These are phyloP conservation scores for Hypocreales sp. DNA, from an alignment of 2,329 filamentous ascomycete genomes.

Conservation along the genomic window DNA sequence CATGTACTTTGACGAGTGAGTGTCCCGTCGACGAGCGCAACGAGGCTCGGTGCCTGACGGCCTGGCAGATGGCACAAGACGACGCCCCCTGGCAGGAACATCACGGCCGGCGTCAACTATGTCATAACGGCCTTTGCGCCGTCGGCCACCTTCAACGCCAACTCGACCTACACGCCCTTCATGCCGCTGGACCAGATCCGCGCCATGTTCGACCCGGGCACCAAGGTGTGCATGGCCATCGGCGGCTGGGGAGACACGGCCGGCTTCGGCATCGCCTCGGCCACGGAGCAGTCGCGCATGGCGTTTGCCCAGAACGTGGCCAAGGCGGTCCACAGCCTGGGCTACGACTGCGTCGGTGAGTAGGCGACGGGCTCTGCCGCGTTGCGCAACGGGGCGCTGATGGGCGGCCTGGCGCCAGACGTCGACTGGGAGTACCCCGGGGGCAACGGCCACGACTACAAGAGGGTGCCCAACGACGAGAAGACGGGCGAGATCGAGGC, in stretches of 20 bases:
- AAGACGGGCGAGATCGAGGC: slow-evolving; percentile 45
- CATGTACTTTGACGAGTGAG: slow-evolving; percentile 33
- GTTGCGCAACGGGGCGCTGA: no score
- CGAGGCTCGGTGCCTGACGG: no score
- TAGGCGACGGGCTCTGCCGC: no score
- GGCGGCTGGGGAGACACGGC: slow-evolving; percentile 49
- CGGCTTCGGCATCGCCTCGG: slow-evolving; percentile 36
- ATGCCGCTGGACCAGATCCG: slow-evolving; percentile 34
- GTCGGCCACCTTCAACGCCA: slow-evolving; percentile 29
- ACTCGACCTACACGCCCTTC: slow-evolving; percentile 34
- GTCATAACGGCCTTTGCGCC: slow-evolving; percentile 40
- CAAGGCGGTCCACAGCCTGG: slow-evolving; percentile 33
- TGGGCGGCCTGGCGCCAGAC: slow-evolving; percentile 27
- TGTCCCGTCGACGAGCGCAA: no score
- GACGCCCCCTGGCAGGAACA: slow-evolving; percentile 17
- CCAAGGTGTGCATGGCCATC: slow-evolving; percentile 47
- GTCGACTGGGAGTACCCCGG: slow-evolving; percentile 51
- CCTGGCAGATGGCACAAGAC: slow-evolving; percentile 24
- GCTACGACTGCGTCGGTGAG: slow-evolving; percentile 45
- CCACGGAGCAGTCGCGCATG: slow-evolving; percentile 27
- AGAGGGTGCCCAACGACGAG: slow-evolving; percentile 37
- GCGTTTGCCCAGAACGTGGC: slow-evolving; percentile 43
- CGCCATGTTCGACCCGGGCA: slow-evolving; percentile 31
- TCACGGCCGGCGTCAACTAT: slow-evolving; percentile 32
- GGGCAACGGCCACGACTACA: slow-evolving; percentile 58